phyloP scores from a whole-genome alignment of 352 stramenopile genomes.

The Pilasporangium apinafurcum region DNA sequence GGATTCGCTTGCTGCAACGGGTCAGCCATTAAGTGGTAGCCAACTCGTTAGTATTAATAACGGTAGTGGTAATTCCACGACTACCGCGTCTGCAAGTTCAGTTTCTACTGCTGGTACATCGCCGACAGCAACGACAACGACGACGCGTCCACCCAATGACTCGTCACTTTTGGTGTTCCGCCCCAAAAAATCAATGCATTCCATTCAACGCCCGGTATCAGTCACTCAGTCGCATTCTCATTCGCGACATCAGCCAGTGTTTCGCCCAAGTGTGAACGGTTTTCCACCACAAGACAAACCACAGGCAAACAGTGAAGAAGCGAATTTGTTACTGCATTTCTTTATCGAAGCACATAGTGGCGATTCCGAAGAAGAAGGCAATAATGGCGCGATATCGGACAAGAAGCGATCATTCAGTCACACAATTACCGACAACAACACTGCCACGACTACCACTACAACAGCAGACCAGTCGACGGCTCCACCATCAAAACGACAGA shows the following conservation, averaged over 20 bases:
- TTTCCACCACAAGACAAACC: constrained; percentile 3
- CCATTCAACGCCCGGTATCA: too few species aligned
- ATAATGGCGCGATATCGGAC: not conserved
- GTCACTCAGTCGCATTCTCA: too few species aligned
- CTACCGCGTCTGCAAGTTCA: too few species aligned
- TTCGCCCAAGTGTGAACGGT: too few species aligned
- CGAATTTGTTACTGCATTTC: constrained; percentile 72
- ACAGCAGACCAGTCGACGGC: constrained; percentile 3
- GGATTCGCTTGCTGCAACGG: constrained; percentile 45
- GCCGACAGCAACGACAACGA: not conserved
- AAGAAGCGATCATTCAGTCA: constrained; percentile 59
- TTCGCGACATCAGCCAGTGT: constrained; percentile 12
- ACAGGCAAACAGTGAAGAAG: constrained; percentile 53
- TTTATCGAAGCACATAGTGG: constrained; percentile 55
- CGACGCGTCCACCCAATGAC: too few species aligned
- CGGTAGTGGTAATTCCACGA: too few species aligned
- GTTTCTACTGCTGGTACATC: too few species aligned
- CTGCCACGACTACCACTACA: constrained; percentile 1
- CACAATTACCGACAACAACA: constrained; percentile 1
- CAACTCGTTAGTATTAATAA: too few species aligned
- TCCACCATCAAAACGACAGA: constrained; percentile 34
- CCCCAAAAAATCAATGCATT: too few species aligned
- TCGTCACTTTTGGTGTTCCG: too few species aligned
- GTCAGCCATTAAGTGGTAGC: constrained; percentile 1
- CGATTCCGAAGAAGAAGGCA: too few species aligned